Base-by-base conservation (phyloP, 1,139 yeast genomes). In the Candida pseudoviswanathii region DNA sequence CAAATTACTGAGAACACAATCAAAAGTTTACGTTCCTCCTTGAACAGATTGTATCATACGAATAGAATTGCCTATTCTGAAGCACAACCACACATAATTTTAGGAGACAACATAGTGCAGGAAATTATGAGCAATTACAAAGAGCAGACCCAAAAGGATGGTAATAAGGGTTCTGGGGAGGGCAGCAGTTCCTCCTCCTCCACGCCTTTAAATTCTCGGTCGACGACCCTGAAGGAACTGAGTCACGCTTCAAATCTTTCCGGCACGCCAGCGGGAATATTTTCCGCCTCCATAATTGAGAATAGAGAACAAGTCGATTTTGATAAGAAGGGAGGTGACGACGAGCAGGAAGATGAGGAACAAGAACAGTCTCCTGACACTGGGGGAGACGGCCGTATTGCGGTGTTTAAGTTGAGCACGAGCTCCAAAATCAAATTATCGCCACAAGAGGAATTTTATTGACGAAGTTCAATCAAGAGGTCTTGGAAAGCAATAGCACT, bases 381-480 rank as follows among this genome's bases (percentile, higher is more conserved):
- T 7, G 24, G 39, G 3, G 43, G 32, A 40, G 41, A n/a, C 5
- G 30, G n/a, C 11, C 29, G 4, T 10, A 30, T 22, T 8, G 30
- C 9, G 24, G 30, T 31, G 11, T 50, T 50, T 26, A 43, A 45
- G 33, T 42, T 53, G 22, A 47, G 58, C 38, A 51, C 47, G 26
- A 50, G 45, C 27, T 48, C 55, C 2, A 54, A 54, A 43, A 55
- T 49, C 36, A 50, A 53, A 40, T 50, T 54, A 27, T 42, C 52
- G 11, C 47, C 48, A 25, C 31, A 32, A 24, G 58, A 55, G 36
- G 46, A 44, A 26, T 6, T 24, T 37, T 55, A 31, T 46, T 55
- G 36, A 45, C 46, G n/a, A 54, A 51, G 38, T 55, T 55, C 46
- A 55, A 55, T 38, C 25, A 47, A n/a, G 58, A 55, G 34, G 51